A percentile compares a stretch with the other conserved stretches of the same genome.
These are phyloP conservation scores for Chlorencoelia australis DNA, from an alignment of 2,329 filamentous ascomycete species.

Conservation along the genomic window DNA sequence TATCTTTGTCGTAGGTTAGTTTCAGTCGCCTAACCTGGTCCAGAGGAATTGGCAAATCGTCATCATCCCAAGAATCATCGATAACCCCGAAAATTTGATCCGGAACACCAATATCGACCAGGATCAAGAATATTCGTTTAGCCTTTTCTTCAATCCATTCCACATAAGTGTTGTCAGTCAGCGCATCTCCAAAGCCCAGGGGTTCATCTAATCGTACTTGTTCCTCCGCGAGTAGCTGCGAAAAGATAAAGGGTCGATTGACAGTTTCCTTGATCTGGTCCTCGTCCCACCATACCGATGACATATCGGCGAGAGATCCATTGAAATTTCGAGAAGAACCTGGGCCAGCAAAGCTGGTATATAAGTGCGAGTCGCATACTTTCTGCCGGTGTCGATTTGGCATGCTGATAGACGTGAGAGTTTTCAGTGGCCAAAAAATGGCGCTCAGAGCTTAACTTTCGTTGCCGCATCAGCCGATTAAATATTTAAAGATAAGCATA, in stretches of 20 bases:
- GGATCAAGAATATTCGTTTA: slow-evolving; percentile 59
- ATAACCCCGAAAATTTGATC: slow-evolving; percentile 68
- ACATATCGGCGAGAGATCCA: slow-evolving; percentile 20
- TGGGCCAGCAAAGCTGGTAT: slow-evolving; percentile 22
- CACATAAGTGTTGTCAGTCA: slow-evolving; percentile 66
- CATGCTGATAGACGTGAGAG: too few species aligned
- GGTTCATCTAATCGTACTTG: slow-evolving; percentile 50
- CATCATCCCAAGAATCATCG: slow-evolving; percentile 68
- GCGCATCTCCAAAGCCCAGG: slow-evolving; percentile 53
- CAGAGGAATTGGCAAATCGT: slow-evolving; percentile 58
- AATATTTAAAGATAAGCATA: too few species aligned
- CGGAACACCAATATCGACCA: slow-evolving; percentile 58
- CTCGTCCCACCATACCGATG: slow-evolving; percentile 58
- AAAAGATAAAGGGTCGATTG: slow-evolving; percentile 55
- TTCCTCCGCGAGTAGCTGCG: slow-evolving; percentile 53
- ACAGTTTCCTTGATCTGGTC: slow-evolving; percentile 60
- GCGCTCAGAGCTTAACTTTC: too few species aligned
- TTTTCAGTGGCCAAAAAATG: too few species aligned
- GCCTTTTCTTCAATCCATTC: slow-evolving; percentile 66
- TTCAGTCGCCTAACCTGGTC: slow-evolving; percentile 55
- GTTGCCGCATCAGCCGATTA: too few species aligned
- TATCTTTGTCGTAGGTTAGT: slow-evolving; percentile 48
- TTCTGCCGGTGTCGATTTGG: slow-evolving; percentile 15
- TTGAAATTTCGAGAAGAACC: slow-evolving; percentile 15
- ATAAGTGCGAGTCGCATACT: slow-evolving; percentile 21